These are phyloP conservation scores for Arthromyces matolae DNA, from an alignment of 768 basidiomycete species.

Conservation along the genomic window DNA sequence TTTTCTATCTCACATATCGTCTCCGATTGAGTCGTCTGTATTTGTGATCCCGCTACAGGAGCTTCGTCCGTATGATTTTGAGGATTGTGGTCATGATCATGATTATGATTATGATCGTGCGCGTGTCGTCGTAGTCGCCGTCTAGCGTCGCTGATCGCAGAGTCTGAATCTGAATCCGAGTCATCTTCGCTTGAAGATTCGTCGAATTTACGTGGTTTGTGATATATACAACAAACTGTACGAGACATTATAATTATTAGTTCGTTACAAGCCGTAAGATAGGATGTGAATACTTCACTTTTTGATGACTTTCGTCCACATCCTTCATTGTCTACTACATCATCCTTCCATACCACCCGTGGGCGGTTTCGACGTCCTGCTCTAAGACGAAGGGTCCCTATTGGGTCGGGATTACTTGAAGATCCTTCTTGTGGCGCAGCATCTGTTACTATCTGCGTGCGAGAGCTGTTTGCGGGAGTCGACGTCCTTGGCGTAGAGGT, in stretches of 20 bases:
- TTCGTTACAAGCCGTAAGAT: not conserved
- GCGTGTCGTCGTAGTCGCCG: constrained; percentile 3
- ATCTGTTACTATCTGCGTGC: constrained; percentile 48
- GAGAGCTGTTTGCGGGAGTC: constrained; percentile 48
- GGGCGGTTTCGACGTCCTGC: constrained; percentile 48
- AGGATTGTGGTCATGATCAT: constrained; percentile 1
- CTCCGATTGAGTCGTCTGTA: constrained; percentile 13
- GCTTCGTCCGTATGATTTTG: not conserved
- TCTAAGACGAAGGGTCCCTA: constrained; percentile 51
- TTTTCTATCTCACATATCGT: constrained; percentile 23
- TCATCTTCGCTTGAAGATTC: constrained; percentile 72
- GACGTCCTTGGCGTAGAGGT: constrained; percentile 34
- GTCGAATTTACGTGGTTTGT: constrained; percentile 75
- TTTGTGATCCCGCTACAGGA: constrained; percentile 10
- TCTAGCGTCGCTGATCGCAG: constrained; percentile 19
- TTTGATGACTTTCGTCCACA: constrained; percentile 90
- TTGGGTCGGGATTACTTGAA: constrained; percentile 14
- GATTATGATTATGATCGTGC: constrained; percentile 8
- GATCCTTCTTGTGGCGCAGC: constrained; percentile 20
- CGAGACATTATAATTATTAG: not conserved
- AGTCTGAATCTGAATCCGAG: constrained; percentile 46
- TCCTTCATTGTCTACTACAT: constrained; percentile 88
- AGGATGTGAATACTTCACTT: constrained; percentile 49
- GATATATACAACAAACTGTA: constrained; percentile 95
- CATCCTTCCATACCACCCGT: constrained; percentile 79